Evolutionary conservation across 192 early-diverging fungal genomes (phyloP).

Genomic region (Backusella tarrabulga): DNA sequence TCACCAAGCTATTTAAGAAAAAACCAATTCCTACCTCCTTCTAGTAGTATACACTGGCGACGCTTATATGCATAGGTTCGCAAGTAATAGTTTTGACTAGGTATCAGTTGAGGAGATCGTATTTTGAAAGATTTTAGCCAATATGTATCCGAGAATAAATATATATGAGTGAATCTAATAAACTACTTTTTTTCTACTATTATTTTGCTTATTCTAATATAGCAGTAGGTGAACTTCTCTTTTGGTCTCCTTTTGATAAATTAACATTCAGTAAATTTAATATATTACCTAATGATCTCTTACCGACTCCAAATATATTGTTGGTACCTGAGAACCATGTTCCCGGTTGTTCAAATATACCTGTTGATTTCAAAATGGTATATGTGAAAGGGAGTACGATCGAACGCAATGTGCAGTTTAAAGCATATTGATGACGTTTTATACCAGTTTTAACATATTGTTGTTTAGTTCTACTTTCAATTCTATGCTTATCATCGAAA

Average conservation of each 20-base stretch:
- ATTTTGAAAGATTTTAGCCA: too few relatives aligned
- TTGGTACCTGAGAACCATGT: background rate
- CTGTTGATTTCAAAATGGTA: background rate
- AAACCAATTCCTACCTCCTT: too few relatives aligned
- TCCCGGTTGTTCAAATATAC: background rate
- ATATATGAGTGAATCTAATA: background rate
- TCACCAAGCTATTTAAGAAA: too few relatives aligned
- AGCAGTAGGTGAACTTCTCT: background rate
- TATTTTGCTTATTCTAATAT: background rate
- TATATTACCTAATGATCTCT: background rate
- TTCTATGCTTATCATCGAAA: background rate
- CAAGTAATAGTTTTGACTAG: too few relatives aligned
- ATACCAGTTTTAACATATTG: background rate
- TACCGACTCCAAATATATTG: background rate
- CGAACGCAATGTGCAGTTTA: background rate
- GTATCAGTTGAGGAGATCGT: too few relatives aligned
- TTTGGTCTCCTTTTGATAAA: background rate
- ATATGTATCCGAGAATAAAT: background rate
- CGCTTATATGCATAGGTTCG: too few relatives aligned
- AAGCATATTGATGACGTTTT: background rate
- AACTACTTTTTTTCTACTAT: background rate
- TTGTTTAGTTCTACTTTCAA: background rate
- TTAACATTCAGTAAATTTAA: background rate
- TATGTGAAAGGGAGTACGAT: background rate
- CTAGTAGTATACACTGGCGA: too few relatives aligned